Base-by-base conservation (phyloP, 176 grass and related monocot species). In the Oryza glaberrima region DNA sequence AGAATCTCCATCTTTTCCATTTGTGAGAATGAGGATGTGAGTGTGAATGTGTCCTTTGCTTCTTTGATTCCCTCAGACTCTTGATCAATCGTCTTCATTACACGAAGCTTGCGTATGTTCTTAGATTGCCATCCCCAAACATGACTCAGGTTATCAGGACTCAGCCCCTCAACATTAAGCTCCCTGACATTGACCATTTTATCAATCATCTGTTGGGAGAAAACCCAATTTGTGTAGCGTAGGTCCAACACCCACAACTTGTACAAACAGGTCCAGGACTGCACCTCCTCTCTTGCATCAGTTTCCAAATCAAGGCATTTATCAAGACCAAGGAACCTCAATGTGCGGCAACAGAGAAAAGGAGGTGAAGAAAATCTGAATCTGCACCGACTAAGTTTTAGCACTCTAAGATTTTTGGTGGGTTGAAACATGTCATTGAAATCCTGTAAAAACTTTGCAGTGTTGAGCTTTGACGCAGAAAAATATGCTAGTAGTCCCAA, bases 311-410 rank as follows among this genome's bases (percentile, higher is more conserved):
- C 32, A 38, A 60, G 16, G 22, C 58, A 65, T 8, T 45, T 1
- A 5, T 78, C 60, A 78, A 78, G 58, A 0, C 60, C 63, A 0
- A 78, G n/a, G 38, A 78, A 78, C 6, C 38, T 78, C 1, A 78
- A 8, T 22, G 4, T 11, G 0, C 16, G 14, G 22, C 60, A 78
- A 17, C 7, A 73, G 13, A 72, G 1, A 10, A 86, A 79, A 1
- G 84, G 84, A 23, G 67, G 75, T 11, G 38, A 86, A 2, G 30
- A 5, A 30, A 79, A 79, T 17, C 22, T 47, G 6, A 86, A 65
- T 9, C 20, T 19, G 12, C 76, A 79, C 0, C 3, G 1, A 3
- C 67, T 79, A 28, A 86, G 52, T 14, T 79, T 86, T 13, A 86
- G 54, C 14, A 86, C 6, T 3, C 7, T 2, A 4, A 82, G 52